A percentile compares a stretch with the other conserved stretches of the same genome.
These are phyloP conservation scores for Leptosphaerulina australis DNA, from an alignment of 2,329 filamentous ascomycete genomes.

Conservation along the genomic window DNA sequence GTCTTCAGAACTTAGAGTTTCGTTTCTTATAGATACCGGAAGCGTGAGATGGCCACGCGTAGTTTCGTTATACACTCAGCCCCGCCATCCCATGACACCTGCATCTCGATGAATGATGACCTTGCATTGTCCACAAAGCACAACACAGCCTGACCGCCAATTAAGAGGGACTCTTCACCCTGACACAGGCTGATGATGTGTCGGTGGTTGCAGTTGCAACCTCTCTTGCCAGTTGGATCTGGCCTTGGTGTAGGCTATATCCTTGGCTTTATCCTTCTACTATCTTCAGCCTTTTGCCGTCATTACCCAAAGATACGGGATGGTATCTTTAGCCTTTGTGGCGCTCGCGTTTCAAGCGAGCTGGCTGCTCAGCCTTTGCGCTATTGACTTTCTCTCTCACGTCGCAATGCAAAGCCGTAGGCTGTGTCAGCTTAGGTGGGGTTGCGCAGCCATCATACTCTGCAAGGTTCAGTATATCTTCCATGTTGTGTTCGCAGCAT, in stretches of 20 bases:
- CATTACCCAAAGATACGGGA: neutral
- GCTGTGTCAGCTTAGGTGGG: constrained; percentile 9
- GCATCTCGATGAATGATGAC: neutral
- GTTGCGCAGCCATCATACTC: neutral
- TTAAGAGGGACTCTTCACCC: neutral
- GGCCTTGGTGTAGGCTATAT: neutral
- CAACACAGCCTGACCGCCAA: neutral
- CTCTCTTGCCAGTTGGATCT: neutral
- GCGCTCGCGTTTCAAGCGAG: constrained; percentile 12
- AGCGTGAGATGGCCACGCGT: too few relatives aligned
- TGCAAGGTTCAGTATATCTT: neutral
- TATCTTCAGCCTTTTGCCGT: neutral
- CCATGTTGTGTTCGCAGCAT: neutral
- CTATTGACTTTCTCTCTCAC: constrained; percentile 5
- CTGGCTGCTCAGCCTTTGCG: constrained; percentile 1
- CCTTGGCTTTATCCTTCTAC: neutral
- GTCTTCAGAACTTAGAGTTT: too few relatives aligned
- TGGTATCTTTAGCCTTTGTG: constrained; percentile 1
- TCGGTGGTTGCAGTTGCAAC: neutral
- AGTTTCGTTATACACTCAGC: constrained; percentile 19
- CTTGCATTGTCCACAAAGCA: neutral
- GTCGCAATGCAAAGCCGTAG: constrained; percentile 2
- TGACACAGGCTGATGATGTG: neutral
- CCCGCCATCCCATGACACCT: neutral
- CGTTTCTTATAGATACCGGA: too few relatives aligned